Percentiles rank a stretch among this genome's conserved stretches.
These are phyloP conservation scores for Tetradesmus obliquus DNA, from an alignment of 139 green algal species.

Conservation along the genomic window DNA sequence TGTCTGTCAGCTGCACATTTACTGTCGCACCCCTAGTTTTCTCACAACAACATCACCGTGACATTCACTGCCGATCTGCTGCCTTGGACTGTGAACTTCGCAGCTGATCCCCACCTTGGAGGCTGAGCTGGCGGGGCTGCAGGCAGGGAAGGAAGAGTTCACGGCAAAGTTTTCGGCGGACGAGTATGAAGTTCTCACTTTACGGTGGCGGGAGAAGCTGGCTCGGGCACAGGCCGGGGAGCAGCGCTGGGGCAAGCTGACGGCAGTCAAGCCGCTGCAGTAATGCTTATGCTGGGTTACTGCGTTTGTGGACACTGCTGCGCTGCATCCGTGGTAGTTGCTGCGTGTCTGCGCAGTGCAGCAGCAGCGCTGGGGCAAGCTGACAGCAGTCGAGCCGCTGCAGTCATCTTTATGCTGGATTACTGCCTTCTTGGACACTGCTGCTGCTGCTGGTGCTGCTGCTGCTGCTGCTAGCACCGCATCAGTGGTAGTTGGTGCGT, in stretches of 20 bases:
- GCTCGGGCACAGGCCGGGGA: slow-evolving; percentile 66
- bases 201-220: slow-evolving; percentile 83
- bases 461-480: no score
- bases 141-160: slow-evolving; percentile 58
- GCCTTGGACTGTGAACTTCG: not conserved
- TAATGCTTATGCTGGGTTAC: not conserved
- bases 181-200: slow-evolving; percentile 64
- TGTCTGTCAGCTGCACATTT: no score
- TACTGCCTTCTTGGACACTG: no score
- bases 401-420: no score
- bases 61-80: not conserved
- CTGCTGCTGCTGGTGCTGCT: no score
- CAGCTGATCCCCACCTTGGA: slow-evolving; percentile 67
- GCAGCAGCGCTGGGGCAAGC: no score
- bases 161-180: slow-evolving; percentile 59
- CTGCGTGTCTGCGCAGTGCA: not conserved
- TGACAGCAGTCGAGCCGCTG: no score
- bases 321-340: not conserved
- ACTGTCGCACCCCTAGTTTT: no score
- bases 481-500: no score
- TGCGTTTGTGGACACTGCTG: no score
- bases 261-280: slow-evolving; percentile 32
- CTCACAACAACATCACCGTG: not conserved
- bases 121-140: slow-evolving; percentile 58
- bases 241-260: slow-evolving; percentile 81